A percentile compares a stretch with the other conserved stretches of the same genome.
Evolutionary conservation across 2,329 filamentous ascomycete species (phyloP).

Genomic region (Claviceps cyperi): DNA sequence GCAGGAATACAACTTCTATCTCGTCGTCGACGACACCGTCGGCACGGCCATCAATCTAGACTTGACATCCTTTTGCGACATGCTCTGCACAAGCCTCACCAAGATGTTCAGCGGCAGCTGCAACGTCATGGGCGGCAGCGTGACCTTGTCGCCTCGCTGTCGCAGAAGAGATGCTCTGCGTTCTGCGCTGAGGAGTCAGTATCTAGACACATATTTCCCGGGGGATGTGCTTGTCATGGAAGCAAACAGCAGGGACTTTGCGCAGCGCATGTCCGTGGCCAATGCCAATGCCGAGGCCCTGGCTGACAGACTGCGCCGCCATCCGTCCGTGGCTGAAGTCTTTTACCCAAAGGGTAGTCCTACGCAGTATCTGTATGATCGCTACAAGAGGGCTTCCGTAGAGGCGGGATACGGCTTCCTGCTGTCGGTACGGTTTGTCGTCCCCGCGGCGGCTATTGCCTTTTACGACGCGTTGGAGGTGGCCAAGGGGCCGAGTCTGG

Average conservation of each 20-base stretch:
- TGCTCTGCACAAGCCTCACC: slow-evolving; percentile 35
- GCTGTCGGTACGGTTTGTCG: slow-evolving; percentile 33
- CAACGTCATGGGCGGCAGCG: slow-evolving; percentile 36
- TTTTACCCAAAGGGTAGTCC: slow-evolving; percentile 27
- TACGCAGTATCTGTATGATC: slow-evolving; percentile 20
- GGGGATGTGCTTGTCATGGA: slow-evolving; percentile 18
- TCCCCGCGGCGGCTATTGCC: slow-evolving; percentile 18
- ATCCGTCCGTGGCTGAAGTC: slow-evolving; percentile 15
- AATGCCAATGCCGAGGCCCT: slow-evolving; percentile 14
- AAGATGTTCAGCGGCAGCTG: slow-evolving; percentile 41
- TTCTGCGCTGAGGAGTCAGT: slow-evolving; percentile 9
- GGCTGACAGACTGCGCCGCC: slow-evolving; percentile 13
- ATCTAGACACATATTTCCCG: slow-evolving; percentile 12
- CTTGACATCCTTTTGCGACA: slow-evolving; percentile 30
- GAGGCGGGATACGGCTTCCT: slow-evolving; percentile 36
- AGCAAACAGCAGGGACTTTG: slow-evolving; percentile 24
- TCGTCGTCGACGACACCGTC: slow-evolving; percentile 31
- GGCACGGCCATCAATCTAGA: slow-evolving; percentile 31
- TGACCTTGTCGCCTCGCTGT: slow-evolving; percentile 29
- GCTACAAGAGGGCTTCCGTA: slow-evolving; percentile 12
- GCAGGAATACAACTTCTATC: slow-evolving; percentile 23
- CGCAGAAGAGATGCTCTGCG: slow-evolving; percentile 18
- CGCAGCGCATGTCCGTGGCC: slow-evolving; percentile 16
- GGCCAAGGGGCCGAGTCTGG: slow-evolving; percentile 35
- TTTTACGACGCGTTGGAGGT: slow-evolving; percentile 35